Evolutionary conservation across 2,329 filamentous ascomycete species (phyloP).

Genomic region (Penicillium decumbens): DNA sequence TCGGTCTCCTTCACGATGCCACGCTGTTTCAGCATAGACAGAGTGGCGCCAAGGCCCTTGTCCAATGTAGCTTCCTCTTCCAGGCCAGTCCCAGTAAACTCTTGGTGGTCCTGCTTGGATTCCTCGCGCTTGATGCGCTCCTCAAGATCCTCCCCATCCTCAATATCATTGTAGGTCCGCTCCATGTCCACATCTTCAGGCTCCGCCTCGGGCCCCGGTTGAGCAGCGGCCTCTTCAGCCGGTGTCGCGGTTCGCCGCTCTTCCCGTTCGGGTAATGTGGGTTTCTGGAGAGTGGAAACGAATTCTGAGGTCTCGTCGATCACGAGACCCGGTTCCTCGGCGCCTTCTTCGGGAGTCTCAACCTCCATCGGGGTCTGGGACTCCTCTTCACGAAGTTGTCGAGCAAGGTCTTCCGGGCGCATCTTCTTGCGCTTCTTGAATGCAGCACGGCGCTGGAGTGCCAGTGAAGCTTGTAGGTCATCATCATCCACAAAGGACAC

Average conservation of each 20-base stretch:
- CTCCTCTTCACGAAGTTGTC: conserved; percentile 65
- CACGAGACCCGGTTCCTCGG: conserved; percentile 64
- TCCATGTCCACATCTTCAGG: conserved; percentile 54
- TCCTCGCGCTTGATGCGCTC: conserved; percentile 50
- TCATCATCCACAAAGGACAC: conserved; percentile 82
- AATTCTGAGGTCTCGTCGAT: conserved; percentile 96
- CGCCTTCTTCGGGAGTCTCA: conserved; percentile 52
- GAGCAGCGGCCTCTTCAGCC: conserved; percentile 14
- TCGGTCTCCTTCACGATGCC: conserved; percentile 67
- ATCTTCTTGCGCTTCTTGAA: conserved; percentile 88
- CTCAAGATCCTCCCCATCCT: conserved; percentile 47
- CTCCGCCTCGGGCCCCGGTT: conserved; percentile 43
- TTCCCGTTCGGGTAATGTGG: conserved; percentile 54
- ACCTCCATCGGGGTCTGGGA: conserved; percentile 54
- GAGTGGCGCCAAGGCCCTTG: conserved; percentile 72
- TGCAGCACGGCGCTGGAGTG: conserved; percentile 73
- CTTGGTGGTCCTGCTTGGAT: conserved; percentile 40
- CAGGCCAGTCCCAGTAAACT: conserved; percentile 62
- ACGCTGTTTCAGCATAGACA: conserved; percentile 78
- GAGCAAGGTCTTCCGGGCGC: conserved; percentile 80
- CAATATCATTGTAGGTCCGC: conserved; percentile 49
- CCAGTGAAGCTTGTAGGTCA: conserved; percentile 79
- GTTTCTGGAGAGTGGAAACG: conserved; percentile 74
- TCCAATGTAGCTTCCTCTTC: conserved; percentile 80
- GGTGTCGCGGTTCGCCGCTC: conserved; percentile 32